phyloP scores from a whole-genome alignment of 306 rosid species.

The Bauhinia variegata region DNA sequence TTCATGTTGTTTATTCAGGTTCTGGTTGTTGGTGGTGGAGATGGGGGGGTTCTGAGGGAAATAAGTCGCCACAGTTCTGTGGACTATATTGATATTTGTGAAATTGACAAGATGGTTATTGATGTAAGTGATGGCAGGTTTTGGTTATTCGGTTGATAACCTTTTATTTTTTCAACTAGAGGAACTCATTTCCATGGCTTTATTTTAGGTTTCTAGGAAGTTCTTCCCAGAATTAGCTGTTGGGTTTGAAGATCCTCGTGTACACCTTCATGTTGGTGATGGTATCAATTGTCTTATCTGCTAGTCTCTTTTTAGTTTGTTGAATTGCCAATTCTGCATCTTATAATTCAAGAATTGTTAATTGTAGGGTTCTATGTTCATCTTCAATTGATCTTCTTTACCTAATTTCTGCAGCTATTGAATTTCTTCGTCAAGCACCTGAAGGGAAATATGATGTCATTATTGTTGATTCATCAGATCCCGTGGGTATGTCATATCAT shows the following conservation, averaged over 20 bases:
- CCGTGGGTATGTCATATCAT: constrained; percentile 70
- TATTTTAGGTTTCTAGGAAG: constrained; percentile 72
- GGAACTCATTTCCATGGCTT: constrained; percentile 31
- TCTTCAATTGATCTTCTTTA: constrained; percentile 17
- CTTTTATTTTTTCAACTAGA: constrained; percentile 27
- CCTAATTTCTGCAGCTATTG: constrained; percentile 66
- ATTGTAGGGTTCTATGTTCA: constrained; percentile 8
- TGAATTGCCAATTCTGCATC: constrained; percentile 1
- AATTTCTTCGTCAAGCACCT: constrained; percentile 65
- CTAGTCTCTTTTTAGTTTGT: constrained; percentile 22
- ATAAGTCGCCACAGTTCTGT: constrained; percentile 83
- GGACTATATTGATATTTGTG: constrained; percentile 91
- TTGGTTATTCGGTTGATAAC: not conserved
- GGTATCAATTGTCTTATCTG: constrained; percentile 50
- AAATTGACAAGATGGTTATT: constrained; percentile 97
- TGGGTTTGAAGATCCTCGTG: constrained; percentile 96
- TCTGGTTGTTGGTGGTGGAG: constrained; percentile 99
- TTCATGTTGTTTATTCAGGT: constrained; percentile 53
- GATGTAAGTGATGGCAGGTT: constrained; percentile 64
- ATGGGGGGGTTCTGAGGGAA: constrained; percentile 96
- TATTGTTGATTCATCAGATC: constrained; percentile 98
- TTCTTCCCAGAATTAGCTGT: constrained; percentile 81
- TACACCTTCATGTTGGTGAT: constrained; percentile 87
- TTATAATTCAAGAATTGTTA: constrained; percentile 17
- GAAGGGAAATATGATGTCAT: constrained; percentile 87